Base-by-base conservation (phyloP, 139 green algal species). In the Limnomonas spitsbergensis region DNA sequence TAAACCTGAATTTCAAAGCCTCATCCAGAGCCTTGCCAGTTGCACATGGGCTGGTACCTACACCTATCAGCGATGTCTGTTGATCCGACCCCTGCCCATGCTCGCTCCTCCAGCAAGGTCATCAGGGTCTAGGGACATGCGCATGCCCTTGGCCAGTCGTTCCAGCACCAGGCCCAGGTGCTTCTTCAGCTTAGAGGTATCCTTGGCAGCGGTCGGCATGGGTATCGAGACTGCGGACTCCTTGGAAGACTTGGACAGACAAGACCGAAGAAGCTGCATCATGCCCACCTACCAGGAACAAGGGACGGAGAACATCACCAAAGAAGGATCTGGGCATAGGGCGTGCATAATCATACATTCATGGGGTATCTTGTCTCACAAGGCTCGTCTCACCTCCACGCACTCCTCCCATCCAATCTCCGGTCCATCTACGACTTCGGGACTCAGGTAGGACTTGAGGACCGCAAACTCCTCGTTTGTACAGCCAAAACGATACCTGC, bases 111-210 rank as follows among this genome's bases (percentile, higher is more conserved):
- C 47, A 61, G 14, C 20, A 14, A 52, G n/a, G 27, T 79, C 73
- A 27, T 71, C 53, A 2, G 14, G 26, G 35, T 70, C 73, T 37
- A 71, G 32, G 24, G 53, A 66, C 38, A 89, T 77, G 27, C 74
- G 74, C 79, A 86, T 85, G 53, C 88, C 88, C 29, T 80, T 78
- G 2, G 82, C 76, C 70, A 92, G 75, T 40, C 88, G 78, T 81
- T 93, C 88, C 74, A 89, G 67, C 69, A 93, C 87, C 40, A 90
- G 76, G 1, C 75, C 73, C n/a, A 93, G 52, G 77, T 89, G 85
- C 81, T 90, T 90, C 75, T 85, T 86, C 2, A 93, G 83, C 52
- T 83, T 78, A 36, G 38, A 32, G n/a, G 88, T 93, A 72, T 91
- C 85, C 40, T 80, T 79, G 14, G 84, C 73, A 2, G 76, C 42